A percentile compares a stretch with the other conserved stretches of the same genome.
Evolutionary conservation across 225 moss, liverwort and hornwort genomes (phyloP).

Genomic region (Pseudisothecium myosuroides): DNA sequence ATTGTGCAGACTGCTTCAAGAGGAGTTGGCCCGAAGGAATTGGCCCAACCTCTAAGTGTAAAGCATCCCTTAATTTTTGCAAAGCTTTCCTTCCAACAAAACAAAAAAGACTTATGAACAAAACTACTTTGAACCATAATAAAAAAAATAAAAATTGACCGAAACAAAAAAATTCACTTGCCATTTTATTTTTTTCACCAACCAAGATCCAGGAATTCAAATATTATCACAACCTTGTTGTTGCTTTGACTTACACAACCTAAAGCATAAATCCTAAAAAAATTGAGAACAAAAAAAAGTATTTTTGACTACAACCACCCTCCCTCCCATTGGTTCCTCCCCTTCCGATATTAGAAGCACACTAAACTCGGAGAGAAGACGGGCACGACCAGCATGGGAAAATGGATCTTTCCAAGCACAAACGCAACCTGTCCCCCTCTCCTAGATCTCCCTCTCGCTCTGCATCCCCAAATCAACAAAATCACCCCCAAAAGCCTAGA

Average conservation of each 20-base stretch:
- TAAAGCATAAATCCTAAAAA: too few species aligned
- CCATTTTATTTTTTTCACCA: background rate
- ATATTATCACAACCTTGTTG: too few species aligned
- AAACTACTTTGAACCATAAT: background rate
- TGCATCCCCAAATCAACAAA: background rate
- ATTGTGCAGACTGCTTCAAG: too few species aligned
- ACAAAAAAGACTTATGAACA: background rate
- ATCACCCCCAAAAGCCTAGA: background rate
- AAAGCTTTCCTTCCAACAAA: background rate
- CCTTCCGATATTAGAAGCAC: background rate
- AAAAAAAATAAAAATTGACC: background rate
- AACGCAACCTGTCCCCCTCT: rapidly evolving
- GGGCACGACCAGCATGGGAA: background rate
- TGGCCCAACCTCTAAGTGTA: too few species aligned
- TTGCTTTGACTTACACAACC: background rate
- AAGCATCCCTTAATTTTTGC: too few species aligned
- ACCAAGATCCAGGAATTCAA: background rate
- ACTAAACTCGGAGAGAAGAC: background rate
- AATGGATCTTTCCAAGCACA: background rate
- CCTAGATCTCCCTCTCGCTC: background rate
- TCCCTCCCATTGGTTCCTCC: background rate
- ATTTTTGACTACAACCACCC: background rate
- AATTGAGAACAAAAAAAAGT: background rate
- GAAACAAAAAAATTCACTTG: background rate
- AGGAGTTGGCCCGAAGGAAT: too few species aligned